Evolutionary conservation across 148 eudicot genomes (phyloP).

Genomic region (Spergularia bocconei): DNA sequence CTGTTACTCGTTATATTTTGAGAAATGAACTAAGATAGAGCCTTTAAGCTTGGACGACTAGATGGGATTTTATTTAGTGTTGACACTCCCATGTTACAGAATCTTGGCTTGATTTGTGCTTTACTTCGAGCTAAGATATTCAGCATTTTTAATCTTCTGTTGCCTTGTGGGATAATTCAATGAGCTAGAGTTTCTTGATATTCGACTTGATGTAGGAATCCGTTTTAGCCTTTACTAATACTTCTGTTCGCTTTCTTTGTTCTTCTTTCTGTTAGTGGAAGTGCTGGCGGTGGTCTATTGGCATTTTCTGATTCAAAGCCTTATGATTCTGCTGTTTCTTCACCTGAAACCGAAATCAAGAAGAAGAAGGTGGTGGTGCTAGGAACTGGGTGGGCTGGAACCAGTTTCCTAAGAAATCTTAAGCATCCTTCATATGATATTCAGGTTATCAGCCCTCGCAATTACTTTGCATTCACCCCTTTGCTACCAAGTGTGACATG

Average conservation of each 20-base stretch:
- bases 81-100: background rate
- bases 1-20: background rate
- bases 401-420: slow-evolving; percentile 71
- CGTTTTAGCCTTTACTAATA: background rate
- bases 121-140: background rate
- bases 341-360: slow-evolving; percentile 39
- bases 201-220: background rate
- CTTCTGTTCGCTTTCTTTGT: background rate
- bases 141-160: background rate
- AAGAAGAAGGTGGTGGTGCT: slow-evolving; percentile 84
- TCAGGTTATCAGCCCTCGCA: slow-evolving; percentile 66
- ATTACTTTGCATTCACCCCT: slow-evolving; percentile 76
- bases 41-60: background rate
- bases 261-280: slow-evolving; percentile 27
- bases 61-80: background rate
- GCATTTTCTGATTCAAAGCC: slow-evolving; percentile 57
- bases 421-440: slow-evolving; percentile 61
- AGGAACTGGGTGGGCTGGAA: slow-evolving; percentile 97
- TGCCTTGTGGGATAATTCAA: slow-evolving; percentile 3
- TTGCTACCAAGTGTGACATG: slow-evolving; percentile 62
- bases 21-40: background rate
- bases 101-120: background rate
- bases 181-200: background rate
- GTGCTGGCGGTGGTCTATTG: slow-evolving; percentile 64
- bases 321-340: slow-evolving; percentile 27